Conservation (phyloP, 2,329 filamentous ascomycete species). For the Aspergillus sp. region DNA sequence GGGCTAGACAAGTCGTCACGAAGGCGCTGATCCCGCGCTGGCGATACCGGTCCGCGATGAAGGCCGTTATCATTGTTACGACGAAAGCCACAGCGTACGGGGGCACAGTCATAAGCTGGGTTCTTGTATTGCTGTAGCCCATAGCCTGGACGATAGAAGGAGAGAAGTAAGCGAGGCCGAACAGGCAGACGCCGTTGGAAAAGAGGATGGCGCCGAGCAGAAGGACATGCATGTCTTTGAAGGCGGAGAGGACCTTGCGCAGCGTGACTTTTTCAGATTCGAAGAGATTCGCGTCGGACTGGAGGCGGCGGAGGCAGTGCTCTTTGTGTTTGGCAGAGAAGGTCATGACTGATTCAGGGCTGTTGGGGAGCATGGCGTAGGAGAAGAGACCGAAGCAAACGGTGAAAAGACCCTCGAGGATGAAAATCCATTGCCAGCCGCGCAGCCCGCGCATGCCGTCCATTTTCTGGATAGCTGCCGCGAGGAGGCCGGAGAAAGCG, state of each 20-base stretch:
- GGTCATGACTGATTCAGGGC: constrained; percentile 60
- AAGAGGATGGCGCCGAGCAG: constrained; percentile 11
- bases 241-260: constrained; percentile 8
- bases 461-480: constrained; percentile 47
- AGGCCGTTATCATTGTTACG: constrained; percentile 25
- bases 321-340: constrained; percentile 50
- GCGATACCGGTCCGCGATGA: constrained; percentile 28
- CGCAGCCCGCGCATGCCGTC: constrained; percentile 42
- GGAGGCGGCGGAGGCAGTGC: constrained; percentile 13
- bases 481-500: constrained; percentile 51
- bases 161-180: constrained; percentile 24
- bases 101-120: constrained; percentile 35
- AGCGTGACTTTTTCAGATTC: constrained; percentile 12
- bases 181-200: constrained; percentile 16
- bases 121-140: constrained; percentile 25
- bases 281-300: constrained; percentile 15
- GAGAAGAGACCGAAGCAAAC: constrained; percentile 49
- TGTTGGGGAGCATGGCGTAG: constrained; percentile 61
- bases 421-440: constrained; percentile 30
- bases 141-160: constrained; percentile 31
- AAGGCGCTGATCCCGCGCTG: constrained; percentile 29
- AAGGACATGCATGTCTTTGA: constrained; percentile 15
- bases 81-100: constrained; percentile 27
- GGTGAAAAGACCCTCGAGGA: constrained; percentile 47
- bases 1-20: constrained; percentile 14